phyloP scores from a whole-genome alignment of 345 rosid species.

The Laguncularia racemosa region DNA sequence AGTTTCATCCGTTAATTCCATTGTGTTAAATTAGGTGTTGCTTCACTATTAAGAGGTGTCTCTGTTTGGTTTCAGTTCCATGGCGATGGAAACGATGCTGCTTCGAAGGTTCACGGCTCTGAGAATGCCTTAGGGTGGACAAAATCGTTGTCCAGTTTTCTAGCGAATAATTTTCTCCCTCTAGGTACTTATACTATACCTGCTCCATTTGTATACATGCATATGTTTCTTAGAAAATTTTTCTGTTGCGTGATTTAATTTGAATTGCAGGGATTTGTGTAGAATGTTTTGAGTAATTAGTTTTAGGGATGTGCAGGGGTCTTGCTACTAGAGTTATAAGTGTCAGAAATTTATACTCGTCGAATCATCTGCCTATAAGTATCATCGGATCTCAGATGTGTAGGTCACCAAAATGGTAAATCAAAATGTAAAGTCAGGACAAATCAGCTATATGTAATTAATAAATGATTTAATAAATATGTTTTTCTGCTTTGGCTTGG shows the following conservation, averaged over 20 bases:
- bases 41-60: not conserved
- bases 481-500: too few relatives aligned
- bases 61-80: slow-evolving; percentile 22
- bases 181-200: slow-evolving; percentile 34
- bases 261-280: too few relatives aligned
- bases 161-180: slow-evolving; percentile 67
- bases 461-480: too few relatives aligned
- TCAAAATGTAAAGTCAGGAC: too few relatives aligned
- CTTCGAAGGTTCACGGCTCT: slow-evolving; percentile 14
- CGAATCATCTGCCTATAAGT: too few relatives aligned
- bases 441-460: too few relatives aligned
- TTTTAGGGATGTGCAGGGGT: too few relatives aligned
- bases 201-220: not conserved
- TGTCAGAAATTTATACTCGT: too few relatives aligned
- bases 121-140: slow-evolving; percentile 24
- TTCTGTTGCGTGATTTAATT: not conserved
- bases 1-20: not conserved
- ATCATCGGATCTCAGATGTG: too few relatives aligned
- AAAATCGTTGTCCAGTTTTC: slow-evolving; percentile 39
- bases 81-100: slow-evolving; percentile 22
- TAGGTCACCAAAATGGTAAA: too few relatives aligned
- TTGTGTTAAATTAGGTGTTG: not conserved
- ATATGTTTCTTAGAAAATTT: not conserved
- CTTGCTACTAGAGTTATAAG: too few relatives aligned
- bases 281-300: too few relatives aligned